Conservation (phyloP, 441 rosid genomes). For the Hura crepitans region DNA sequence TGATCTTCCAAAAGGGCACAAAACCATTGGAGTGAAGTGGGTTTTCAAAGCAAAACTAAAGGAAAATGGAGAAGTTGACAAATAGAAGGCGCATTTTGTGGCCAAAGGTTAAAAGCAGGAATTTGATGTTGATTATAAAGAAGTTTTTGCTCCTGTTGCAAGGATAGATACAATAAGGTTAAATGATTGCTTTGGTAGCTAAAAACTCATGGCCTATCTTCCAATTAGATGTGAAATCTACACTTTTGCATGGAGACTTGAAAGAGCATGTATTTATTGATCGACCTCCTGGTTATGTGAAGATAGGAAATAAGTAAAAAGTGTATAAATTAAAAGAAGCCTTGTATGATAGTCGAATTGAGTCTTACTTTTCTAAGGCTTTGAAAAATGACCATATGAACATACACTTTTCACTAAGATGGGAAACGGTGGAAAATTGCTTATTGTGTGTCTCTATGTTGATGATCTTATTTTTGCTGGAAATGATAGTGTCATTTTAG, state of each 20-base stretch:
- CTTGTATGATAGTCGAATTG: neutral
- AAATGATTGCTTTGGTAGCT: neutral
- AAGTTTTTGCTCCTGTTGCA: neutral
- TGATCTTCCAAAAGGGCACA: neutral
- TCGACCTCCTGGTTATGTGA: neutral
- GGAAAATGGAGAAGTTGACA: neutral
- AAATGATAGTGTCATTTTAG: neutral
- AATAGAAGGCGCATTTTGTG: neutral
- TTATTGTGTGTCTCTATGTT: neutral
- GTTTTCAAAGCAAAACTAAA: neutral
- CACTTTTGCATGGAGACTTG: neutral
- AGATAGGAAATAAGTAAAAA: neutral
- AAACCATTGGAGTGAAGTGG: neutral
- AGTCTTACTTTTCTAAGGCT: neutral
- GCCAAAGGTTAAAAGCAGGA: neutral
- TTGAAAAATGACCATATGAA: neutral
- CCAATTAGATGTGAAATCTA: neutral
- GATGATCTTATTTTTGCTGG: neutral
- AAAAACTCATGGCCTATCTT: neutral
- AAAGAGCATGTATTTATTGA: neutral
- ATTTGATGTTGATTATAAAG: neutral
- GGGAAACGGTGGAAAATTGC: neutral
- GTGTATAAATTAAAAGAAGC: neutral
- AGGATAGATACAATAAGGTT: neutral
- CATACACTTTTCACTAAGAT: neutral